Percentiles rank a stretch among this genome's conserved stretches.
Conservation (phyloP, 768 basidiomycete species). For the Rhodotorula paludigena region DNA sequence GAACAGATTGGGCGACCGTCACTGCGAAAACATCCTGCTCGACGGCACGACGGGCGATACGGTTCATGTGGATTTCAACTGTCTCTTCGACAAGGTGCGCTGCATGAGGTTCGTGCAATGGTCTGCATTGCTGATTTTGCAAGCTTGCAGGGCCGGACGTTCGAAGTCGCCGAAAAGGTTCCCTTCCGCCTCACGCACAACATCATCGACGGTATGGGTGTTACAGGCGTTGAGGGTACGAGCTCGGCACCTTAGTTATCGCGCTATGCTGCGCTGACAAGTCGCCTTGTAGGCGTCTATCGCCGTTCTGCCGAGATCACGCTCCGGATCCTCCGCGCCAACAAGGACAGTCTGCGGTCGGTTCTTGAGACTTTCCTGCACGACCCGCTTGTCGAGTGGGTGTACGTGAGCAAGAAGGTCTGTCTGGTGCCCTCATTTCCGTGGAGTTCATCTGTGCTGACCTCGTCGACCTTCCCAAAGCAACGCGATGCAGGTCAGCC, state of each 20-base stretch:
- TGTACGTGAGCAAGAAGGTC: conserved; percentile 62
- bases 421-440: conserved; percentile 45
- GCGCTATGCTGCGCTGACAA: conserved; percentile 6
- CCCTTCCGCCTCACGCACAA: conserved; percentile 95
- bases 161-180: conserved; percentile 84
- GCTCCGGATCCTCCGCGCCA: conserved; percentile 74
- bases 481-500: conserved; percentile 1
- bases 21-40: conserved; percentile 91
- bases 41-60: conserved; percentile 82
- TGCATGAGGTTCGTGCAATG: too few relatives aligned
- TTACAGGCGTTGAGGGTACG: conserved; percentile 82
- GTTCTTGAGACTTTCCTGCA: conserved; percentile 95
- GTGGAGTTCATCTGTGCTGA: neutral
- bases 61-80: conserved; percentile 96
- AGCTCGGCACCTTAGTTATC: neutral
- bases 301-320: conserved; percentile 87
- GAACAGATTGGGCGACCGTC: conserved; percentile 87
- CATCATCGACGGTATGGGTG: conserved; percentile 81
- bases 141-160: conserved; percentile 60
- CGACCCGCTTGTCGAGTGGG: conserved; percentile 95
- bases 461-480: neutral
- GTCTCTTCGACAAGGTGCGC: conserved; percentile 86
- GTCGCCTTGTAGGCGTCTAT: conserved; percentile 62
- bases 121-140: neutral
- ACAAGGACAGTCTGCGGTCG: conserved; percentile 89